Evolutionary conservation across 106 monocot species (phyloP).

Genomic region (Amphibolis antarctica): DNA sequence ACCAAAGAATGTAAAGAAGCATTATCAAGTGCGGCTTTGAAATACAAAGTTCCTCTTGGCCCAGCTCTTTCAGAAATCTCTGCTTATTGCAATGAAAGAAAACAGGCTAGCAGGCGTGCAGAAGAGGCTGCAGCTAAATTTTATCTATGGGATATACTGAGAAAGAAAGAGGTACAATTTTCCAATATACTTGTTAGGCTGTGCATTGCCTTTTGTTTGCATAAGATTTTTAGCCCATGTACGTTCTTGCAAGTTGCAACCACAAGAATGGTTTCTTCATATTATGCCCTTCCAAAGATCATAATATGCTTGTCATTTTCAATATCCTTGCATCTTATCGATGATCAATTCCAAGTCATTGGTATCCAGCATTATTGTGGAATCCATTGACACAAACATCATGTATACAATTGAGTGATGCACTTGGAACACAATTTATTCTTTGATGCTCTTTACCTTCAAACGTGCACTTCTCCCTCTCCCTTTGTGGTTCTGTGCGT

Average conservation of each 20-base stretch:
- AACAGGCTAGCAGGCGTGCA: slow-evolving; percentile 52
- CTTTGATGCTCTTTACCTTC: background rate
- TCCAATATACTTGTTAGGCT: background rate
- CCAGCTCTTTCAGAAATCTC: slow-evolving; percentile 53
- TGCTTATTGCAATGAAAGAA: slow-evolving; percentile 81
- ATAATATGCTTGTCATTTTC: too few relatives aligned
- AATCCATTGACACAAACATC: background rate
- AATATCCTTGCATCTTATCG: too few relatives aligned
- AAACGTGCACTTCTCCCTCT: background rate
- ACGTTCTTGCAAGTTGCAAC: too few relatives aligned
- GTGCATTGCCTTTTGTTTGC: background rate
- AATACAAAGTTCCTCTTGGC: slow-evolving; percentile 40
- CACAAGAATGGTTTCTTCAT: too few relatives aligned
- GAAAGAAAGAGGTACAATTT: slow-evolving; percentile 57
- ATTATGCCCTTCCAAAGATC: too few relatives aligned
- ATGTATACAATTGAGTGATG: background rate
- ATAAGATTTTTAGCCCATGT: background rate
- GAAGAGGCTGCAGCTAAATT: slow-evolving; percentile 68
- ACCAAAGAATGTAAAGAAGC: slow-evolving; percentile 49
- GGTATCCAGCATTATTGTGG: background rate
- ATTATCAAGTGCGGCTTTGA: slow-evolving; percentile 38
- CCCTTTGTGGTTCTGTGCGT: too few relatives aligned
- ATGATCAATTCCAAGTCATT: too few relatives aligned
- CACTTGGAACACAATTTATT: background rate
- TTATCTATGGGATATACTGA: slow-evolving; percentile 77